phyloP scores from a whole-genome alignment of 1,284 basidiomycete genomes.

The Cryptococcus hybrid region DNA sequence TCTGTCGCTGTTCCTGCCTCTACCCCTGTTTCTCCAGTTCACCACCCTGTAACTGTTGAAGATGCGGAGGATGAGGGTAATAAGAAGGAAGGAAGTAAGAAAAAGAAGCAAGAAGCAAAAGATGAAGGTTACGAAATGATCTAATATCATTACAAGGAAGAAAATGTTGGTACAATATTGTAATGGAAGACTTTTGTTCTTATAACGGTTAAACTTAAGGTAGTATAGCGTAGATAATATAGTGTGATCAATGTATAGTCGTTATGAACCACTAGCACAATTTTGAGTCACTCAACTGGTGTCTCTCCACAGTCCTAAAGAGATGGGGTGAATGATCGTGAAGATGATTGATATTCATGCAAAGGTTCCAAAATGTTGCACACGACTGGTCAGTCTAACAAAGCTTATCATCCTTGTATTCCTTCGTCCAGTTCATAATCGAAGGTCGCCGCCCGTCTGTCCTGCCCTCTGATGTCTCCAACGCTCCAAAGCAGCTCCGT shows the following conservation, averaged over 20 bases:
- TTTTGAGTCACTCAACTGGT: no score
- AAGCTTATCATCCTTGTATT: not conserved
- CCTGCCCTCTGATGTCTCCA: constrained; percentile 6
- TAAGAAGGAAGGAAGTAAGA: not conserved
- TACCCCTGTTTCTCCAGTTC: not conserved
- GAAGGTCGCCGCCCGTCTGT: constrained; percentile 9
- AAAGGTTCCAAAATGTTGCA: no score
- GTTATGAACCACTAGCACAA: no score
- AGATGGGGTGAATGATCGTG: no score
- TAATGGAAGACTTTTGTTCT: not conserved
- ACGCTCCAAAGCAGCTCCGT: constrained; percentile 8
- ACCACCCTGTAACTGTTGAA: not conserved
- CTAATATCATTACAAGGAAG: no score
- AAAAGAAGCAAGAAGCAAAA: not conserved
- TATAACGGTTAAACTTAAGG: not conserved
- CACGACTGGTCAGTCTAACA: no score
- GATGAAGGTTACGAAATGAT: not conserved
- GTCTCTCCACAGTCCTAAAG: no score
- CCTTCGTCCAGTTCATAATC: constrained; percentile 19
- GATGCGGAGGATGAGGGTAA: not conserved
- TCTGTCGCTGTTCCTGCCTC: not conserved
- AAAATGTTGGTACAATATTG: no score
- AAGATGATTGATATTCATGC: no score
- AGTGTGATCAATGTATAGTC: not conserved
- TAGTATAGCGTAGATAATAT: not conserved